Evolutionary conservation across 257 asterid species (phyloP), one percentile per base, ranked within the genome.

Genomic region (Nicotiana undulata): DNA sequence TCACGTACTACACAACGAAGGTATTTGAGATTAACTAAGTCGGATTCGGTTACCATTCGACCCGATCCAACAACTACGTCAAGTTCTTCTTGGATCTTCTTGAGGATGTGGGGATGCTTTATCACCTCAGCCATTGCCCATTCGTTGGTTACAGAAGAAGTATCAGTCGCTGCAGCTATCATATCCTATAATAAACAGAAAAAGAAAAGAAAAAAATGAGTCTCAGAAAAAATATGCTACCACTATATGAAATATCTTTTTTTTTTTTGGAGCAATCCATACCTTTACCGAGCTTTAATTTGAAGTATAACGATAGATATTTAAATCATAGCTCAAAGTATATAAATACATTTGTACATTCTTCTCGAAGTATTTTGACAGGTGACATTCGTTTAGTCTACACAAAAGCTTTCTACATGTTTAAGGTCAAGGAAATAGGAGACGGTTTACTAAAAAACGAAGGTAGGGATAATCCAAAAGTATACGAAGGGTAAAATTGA

Each of bases 91-190:
- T 95, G 99, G 81, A 92, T 88, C 64, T 81, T 91, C 32, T 82
- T 66, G 9, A 95, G 92, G 85, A 95, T 91, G 2, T 49, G 83
- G 46, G 99, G 98, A 66, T 94, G 91, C 68, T 88, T 95, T 76
- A 93, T 95, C 63, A 95, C 93, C 86, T 95, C 99, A 1, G 96
- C 88, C 98, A 95, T 93, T 26, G 98, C 98, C 99, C 99, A 95
- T 81, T 95, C 99, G 10, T 93, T 95, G 63, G 98, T 95, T 72
- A 95, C 98, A 4, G 99, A 95, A 0, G 99, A 95, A 0, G 99
- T 95, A 84, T 95, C 98, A 4, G 97, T 92, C n/a, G 99, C 97
- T 1, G 99, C 99, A 5, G 98, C 97, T 78, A 95, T 95, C 99
- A 95, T 93, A 75, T 95, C 99, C 98, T 94, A 52, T 49, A 63